phyloP scores from a whole-genome alignment of 2,329 filamentous ascomycete genomes.

The Ceratocystis cubensis region DNA sequence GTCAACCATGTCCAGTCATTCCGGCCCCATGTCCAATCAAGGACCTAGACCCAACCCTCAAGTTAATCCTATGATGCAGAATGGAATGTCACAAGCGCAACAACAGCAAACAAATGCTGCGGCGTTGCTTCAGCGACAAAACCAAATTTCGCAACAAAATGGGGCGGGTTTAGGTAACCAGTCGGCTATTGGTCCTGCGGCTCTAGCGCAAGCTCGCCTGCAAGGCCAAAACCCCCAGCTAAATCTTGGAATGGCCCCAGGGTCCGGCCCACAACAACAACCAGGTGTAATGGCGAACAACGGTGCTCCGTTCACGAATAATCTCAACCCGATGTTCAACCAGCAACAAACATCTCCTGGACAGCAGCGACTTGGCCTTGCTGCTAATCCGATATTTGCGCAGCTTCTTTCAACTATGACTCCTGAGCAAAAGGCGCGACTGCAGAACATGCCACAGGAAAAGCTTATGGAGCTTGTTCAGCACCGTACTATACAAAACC shows the following conservation, averaged over 20 bases:
- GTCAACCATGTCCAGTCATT: conserved; percentile 2
- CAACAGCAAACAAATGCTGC: conserved; percentile 9
- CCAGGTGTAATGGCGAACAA: conserved; percentile 32
- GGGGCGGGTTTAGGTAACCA: conserved; percentile 26
- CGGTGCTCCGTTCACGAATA: conserved; percentile 38
- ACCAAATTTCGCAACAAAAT: conserved; percentile 6
- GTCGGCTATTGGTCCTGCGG: background rate
- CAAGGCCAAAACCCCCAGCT: conserved; percentile 8
- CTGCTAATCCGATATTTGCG: conserved; percentile 32
- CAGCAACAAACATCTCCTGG: conserved; percentile 35
- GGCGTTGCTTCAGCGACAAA: conserved; percentile 3
- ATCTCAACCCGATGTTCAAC: conserved; percentile 42
- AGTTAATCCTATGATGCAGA: background rate
- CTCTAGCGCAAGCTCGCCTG: background rate
- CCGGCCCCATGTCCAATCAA: background rate
- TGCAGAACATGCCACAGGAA: conserved; percentile 36
- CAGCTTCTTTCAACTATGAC: conserved; percentile 35
- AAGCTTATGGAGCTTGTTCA: conserved; percentile 37
- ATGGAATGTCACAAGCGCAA: conserved; percentile 3
- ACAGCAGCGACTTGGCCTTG: conserved; percentile 29
- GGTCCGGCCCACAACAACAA: conserved; percentile 26
- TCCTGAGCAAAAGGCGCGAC: conserved; percentile 34
- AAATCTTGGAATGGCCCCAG: conserved; percentile 2
- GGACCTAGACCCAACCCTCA: conserved; percentile 3
- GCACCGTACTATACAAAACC: background rate